Evolutionary conservation across 106 monocot genomes (phyloP), one percentile per base, ranked within the genome.

Genomic region (Dendrobium huoshanense): DNA sequence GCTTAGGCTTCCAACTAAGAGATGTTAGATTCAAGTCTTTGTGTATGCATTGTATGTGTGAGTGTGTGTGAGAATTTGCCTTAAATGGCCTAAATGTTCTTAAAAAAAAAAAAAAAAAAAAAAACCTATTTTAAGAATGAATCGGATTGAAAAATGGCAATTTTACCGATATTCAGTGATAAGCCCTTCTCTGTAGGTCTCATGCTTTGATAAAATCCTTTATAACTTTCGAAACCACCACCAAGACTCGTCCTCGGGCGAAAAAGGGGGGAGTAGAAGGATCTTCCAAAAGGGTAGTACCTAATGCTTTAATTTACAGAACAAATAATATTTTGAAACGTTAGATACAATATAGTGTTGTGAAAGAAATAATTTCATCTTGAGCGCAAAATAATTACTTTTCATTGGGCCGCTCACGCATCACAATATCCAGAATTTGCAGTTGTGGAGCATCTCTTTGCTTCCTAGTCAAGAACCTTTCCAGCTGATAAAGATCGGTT

Each of bases 151-250:
- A n/a, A 74, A 13, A 19, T 45, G 29, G n/a, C 5, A 65, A 45
- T 15, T 27, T 58, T 78, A 99, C 98, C 95, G 82, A 99, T 95
- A 77, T 99, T 99, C 9, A 99, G 79, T 58, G 98, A 99, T 48
- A 99, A 80, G 16, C 98, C 98, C 98, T 93, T 99, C 48, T 99
- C 92, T 67, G 98, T 99, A 54, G 95, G 98, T 4, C 98, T 89
- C 44, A 99, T 95, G 82, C 98, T 99, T 72, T 99, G 98, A 79
- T 99, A 99, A 83, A 97, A 97, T 2, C 98, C 98, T 40, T 95
- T 89, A 95, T 95, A 99, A 61, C 95, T 88, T 85, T 99, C 98
- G 47, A 99, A 72, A 13, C 98, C 98, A 20, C 91, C 98, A 4
- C 98, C 98, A 79, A 99, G 92, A 43, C 84, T 56, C 29, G 88